Conservation (phyloP, 495 filamentous ascomycete genomes). For the Xylaria scruposa region DNA sequence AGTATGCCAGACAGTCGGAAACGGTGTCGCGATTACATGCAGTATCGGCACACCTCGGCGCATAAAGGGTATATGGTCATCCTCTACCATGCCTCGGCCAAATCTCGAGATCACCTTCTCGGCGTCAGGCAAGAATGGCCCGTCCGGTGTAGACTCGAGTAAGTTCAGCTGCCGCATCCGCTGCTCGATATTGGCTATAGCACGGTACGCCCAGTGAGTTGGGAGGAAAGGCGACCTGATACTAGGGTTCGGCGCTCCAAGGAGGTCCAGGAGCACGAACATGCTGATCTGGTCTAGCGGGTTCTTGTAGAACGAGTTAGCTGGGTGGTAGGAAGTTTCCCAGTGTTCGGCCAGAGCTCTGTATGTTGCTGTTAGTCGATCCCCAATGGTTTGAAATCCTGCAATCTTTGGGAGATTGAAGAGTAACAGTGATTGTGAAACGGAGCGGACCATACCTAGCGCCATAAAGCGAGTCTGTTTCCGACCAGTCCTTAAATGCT, state of each 20-base stretch:
- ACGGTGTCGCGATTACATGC: constrained; percentile 83
- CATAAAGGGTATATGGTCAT: constrained; percentile 93
- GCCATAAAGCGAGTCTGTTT: constrained; percentile 84
- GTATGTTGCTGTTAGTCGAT: constrained; percentile 29
- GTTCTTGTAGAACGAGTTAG: constrained; percentile 74
- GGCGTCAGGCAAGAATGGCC: constrained; percentile 55
- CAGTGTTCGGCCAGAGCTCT: constrained; percentile 76
- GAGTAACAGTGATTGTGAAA: background rate
- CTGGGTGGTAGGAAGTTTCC: constrained; percentile 69
- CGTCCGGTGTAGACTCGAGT: constrained; percentile 44
- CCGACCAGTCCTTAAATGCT: constrained; percentile 81
- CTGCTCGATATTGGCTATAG: constrained; percentile 69
- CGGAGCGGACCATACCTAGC: constrained; percentile 60
- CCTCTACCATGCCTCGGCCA: constrained; percentile 61
- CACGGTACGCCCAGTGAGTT: constrained; percentile 92
- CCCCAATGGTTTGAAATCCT: background rate
- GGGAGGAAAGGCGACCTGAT: constrained; percentile 83
- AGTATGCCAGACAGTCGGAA: constrained; percentile 87
- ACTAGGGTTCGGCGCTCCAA: constrained; percentile 72
- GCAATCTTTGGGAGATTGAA: background rate
- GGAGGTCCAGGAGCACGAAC: constrained; percentile 91
- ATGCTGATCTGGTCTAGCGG: constrained; percentile 79
- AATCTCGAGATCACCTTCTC: constrained; percentile 60
- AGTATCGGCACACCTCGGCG: constrained; percentile 82
- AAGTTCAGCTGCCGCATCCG: constrained; percentile 64